These are phyloP conservation scores for Dendrobium chrysotoxum DNA, from an alignment of 106 monocot species.

Conservation along the genomic window DNA sequence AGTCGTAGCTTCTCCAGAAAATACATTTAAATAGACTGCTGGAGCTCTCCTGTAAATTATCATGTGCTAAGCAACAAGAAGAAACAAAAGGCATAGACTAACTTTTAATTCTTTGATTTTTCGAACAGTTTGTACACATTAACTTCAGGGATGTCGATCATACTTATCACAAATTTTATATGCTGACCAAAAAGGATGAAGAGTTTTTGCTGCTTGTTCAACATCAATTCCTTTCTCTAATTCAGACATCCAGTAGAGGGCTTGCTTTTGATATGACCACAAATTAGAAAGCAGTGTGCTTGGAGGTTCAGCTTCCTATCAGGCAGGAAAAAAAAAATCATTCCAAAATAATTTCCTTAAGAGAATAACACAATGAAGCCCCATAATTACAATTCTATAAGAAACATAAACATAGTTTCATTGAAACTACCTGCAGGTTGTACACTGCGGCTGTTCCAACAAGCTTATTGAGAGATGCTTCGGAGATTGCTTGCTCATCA, in stretches of 20 bases:
- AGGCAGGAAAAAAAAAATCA: background rate
- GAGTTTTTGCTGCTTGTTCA: slow-evolving; percentile 49
- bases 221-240: slow-evolving; percentile 68
- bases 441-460: slow-evolving; percentile 67
- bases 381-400: background rate
- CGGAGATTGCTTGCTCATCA: slow-evolving; percentile 78
- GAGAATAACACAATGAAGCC: background rate
- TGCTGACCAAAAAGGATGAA: slow-evolving; percentile 87
- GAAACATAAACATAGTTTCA: background rate
- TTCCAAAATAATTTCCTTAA: background rate
- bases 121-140: background rate
- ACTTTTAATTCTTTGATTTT: background rate
- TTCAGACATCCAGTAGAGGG: slow-evolving; percentile 81
- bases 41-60: slow-evolving; percentile 53
- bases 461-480: slow-evolving; percentile 74
- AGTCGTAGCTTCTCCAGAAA: slow-evolving; percentile 77
- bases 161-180: slow-evolving; percentile 74
- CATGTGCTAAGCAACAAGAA: background rate
- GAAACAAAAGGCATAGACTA: background rate
- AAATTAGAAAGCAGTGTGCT: slow-evolving; percentile 47
- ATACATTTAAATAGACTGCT: slow-evolving; percentile 73
- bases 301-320: slow-evolving; percentile 73
- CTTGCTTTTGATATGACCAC: slow-evolving; percentile 79
- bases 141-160: background rate
- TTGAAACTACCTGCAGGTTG: slow-evolving; percentile 43